phyloP scores from a whole-genome alignment of 805 yeast genomes.

The Candida insectorum region DNA sequence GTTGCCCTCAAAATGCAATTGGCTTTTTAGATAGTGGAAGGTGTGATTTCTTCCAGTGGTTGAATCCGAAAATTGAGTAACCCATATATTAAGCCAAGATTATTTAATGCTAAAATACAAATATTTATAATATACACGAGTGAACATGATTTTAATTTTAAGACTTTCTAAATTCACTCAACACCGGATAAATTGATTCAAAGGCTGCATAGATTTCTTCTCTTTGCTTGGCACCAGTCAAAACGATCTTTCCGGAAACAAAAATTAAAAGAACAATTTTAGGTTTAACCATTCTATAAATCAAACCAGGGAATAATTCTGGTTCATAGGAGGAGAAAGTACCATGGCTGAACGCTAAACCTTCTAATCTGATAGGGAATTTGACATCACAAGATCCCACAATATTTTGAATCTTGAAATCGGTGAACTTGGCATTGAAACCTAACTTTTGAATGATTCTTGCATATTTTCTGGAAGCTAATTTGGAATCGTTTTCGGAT shows the following conservation, averaged over 20 bases:
- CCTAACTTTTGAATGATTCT: slow-evolving; percentile 97
- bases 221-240: slow-evolving; percentile 98
- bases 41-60: slow-evolving; percentile 19
- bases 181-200: slow-evolving; percentile 96
- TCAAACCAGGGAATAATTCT: slow-evolving; percentile 95
- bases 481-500: slow-evolving; percentile 96
- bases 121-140: slow-evolving; percentile 5
- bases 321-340: slow-evolving; percentile 99
- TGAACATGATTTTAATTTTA: slow-evolving; percentile 15
- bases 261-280: slow-evolving; percentile 93
- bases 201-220: slow-evolving; percentile 98
- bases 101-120: slow-evolving; percentile 10
- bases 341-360: slow-evolving; percentile 96
- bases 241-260: slow-evolving; percentile 94
- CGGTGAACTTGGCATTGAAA: slow-evolving; percentile 95
- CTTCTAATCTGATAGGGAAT: slow-evolving; percentile 95
- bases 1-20: slow-evolving; percentile 18
- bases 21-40: slow-evolving; percentile 7
- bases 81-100: slow-evolving; percentile 6
- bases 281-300: slow-evolving; percentile 99
- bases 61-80: slow-evolving; percentile 1
- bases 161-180: slow-evolving; percentile 93
- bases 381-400: slow-evolving; percentile 99
- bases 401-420: slow-evolving; percentile 95
- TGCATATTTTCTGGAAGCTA: slow-evolving; percentile 96